phyloP scores from a whole-genome alignment of 2,329 filamentous ascomycete genomes.

The Metarhizium robertsii region DNA sequence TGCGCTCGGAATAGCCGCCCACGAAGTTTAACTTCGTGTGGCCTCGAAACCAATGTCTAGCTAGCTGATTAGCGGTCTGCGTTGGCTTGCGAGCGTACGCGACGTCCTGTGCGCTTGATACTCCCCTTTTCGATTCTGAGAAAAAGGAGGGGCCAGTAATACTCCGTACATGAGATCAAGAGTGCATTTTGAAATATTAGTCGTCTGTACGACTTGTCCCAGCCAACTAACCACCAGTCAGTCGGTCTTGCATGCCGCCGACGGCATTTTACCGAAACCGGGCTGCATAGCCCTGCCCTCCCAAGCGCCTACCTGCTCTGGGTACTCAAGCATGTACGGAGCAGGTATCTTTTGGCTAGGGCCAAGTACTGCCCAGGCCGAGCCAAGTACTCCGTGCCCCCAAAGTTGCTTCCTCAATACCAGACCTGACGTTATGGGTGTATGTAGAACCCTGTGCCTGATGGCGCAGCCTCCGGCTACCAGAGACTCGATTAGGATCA shows the following conservation, averaged over 20 bases:
- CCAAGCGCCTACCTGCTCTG: neutral
- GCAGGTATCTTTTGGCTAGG: neutral
- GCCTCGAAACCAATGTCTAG: too few species aligned
- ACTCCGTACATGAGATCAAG: neutral
- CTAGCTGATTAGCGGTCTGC: too few species aligned
- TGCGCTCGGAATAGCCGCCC: too few species aligned
- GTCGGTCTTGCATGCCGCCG: neutral
- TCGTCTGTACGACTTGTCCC: neutral
- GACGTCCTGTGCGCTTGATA: too few species aligned
- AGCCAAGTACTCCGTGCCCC: neutral
- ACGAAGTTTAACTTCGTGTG: too few species aligned
- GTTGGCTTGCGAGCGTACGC: too few species aligned
- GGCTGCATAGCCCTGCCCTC: neutral
- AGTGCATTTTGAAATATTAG: neutral
- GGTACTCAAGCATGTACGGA: too few species aligned
- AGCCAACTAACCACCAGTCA: neutral
- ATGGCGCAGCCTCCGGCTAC: neutral
- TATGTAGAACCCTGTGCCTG: slow-evolving; percentile 1
- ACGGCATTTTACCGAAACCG: neutral
- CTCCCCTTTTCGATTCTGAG: too few species aligned
- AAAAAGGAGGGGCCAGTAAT: neutral
- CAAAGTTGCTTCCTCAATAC: neutral
- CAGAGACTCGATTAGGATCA: slow-evolving; percentile 1
- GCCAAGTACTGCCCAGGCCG: neutral
- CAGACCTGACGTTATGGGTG: too few species aligned